These are phyloP conservation scores for Boletus tylopilopsis DNA, from an alignment of 768 basidiomycete species.

Conservation along the genomic window DNA sequence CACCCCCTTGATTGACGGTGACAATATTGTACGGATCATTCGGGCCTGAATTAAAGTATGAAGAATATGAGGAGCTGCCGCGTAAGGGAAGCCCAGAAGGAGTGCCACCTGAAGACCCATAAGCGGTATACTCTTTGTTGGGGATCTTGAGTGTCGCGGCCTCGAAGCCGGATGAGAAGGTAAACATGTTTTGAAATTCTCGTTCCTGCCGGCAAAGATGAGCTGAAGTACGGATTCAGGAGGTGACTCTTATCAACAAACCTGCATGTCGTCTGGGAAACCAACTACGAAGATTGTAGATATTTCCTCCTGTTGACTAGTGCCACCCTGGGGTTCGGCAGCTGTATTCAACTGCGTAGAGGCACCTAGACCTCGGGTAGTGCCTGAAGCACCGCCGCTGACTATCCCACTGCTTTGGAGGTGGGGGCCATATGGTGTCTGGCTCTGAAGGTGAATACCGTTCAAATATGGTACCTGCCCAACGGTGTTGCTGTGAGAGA, in stretches of 20 bases:
- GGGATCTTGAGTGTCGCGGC: slow-evolving; percentile 98
- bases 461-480: slow-evolving; percentile 37
- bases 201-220: slow-evolving; percentile 64
- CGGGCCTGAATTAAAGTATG: slow-evolving; percentile 44
- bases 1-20: slow-evolving; percentile 77
- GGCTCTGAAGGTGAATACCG: slow-evolving; percentile 56
- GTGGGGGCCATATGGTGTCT: slow-evolving; percentile 75
- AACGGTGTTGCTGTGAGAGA: slow-evolving; percentile 30
- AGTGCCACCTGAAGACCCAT: slow-evolving; percentile 44
- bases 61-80: slow-evolving; percentile 33
- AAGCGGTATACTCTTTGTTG: slow-evolving; percentile 83
- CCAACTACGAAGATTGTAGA: slow-evolving; percentile 98
- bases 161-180: slow-evolving; percentile 93
- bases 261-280: slow-evolving; percentile 99
- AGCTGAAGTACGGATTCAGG: slow-evolving; percentile 12
- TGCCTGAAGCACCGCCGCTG: slow-evolving; percentile 15
- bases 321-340: slow-evolving; percentile 21
- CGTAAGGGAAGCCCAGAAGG: slow-evolving; percentile 35
- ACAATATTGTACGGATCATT: slow-evolving; percentile 85
- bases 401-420: slow-evolving; percentile 43
- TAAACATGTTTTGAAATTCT: slow-evolving; percentile 99
- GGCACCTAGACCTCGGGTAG: slow-evolving; percentile 26
- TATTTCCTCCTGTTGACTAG: slow-evolving; percentile 71
- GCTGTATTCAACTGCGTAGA: slow-evolving; percentile 27
- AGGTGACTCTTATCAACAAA: slow-evolving; percentile 36